Evolutionary conservation across 306 rosid species (phyloP), one percentile per base, ranked within the genome.

Genomic region (Cicer cuneatum): DNA sequence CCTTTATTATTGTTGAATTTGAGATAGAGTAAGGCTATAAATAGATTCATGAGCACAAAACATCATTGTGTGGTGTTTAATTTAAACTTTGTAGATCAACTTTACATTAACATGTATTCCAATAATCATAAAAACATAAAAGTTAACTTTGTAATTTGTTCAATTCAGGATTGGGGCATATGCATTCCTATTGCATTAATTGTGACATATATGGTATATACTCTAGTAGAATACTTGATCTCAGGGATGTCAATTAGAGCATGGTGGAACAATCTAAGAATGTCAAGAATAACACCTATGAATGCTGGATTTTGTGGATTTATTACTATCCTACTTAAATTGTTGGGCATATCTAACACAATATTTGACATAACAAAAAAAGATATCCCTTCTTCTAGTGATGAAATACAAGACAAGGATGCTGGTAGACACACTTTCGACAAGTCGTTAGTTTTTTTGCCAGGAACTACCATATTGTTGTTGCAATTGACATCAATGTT

Each of bases 221-320:
- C 75, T 12, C 3, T 85, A 16, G 71, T 45, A 1, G 89, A 86
- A 53, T 84, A 69, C 77, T 7, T 88, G 7, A 54, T 16, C 47
- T 19, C 83, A 1, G 81, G 83, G 15, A 69, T 79, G 5, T 86
- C 97, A 49, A 37, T 84, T 14, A 74, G 78, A 72, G 79, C 81
- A 10, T 93, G 98, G 92, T 89, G 98, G 98, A 93, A 91, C 61
- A 89, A 88, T 73, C 80, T 80, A 46, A 80, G 83, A 53, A 91
- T 87, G 96, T 70, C 77, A 65, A 81, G 66, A 78, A 80, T 93
- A 73, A 69, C 1, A n/a, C 0, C 78, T 12, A 62, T 65, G 81
- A 85, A 41, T 24, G 78, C 90, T 10, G 85, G 85, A 71, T 66
- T 91, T 4, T 56, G 78, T 24, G 92, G 89, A 66, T 33, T 88